Evolutionary conservation across 352 stramenopile species (phyloP), one percentile per base, ranked within the genome.

Genomic region (Globisporangium spiculum): DNA sequence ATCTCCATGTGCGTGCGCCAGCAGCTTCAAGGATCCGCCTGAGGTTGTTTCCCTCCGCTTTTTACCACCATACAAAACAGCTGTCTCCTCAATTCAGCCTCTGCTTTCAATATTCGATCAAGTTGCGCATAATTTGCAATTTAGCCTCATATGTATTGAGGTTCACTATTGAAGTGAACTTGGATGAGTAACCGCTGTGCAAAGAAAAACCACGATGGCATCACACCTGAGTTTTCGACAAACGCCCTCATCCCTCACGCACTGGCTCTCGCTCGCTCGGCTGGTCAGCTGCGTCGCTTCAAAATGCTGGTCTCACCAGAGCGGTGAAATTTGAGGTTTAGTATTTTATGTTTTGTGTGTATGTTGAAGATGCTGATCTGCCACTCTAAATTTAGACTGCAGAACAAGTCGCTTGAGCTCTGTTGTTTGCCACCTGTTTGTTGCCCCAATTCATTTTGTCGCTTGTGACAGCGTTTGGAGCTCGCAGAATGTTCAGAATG

Each of bases 141-240:
- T 32, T 32, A 32, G 30, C 30, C 30, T 32, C 4, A 4, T 32
- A 2, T 32, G 27, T 30, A 30, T 5, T 22, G 16, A 30, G 6
- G 16, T 5, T 1, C 1, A 24, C 4, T 59, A 59, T 22, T 59
- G 26, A 1, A 32, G 5, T 26, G 0, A 41, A 59, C 54, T 59
- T 59, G 10, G 24, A 2, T 16, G 54, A 41, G 26, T 36, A 16
- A 38, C 16, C 24, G 5, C 54, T 9, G 26, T 38, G 26, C 6
- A 4, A 59, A 38, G 12, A 9, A 50, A 50, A 20, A 50, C 41
- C 16, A 26, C 54, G 26, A 22, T 32, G n/a, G 53, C 53, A 59
- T 59, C 53, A 32, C 53, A 30, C 26, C 54, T 59, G 54, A 59
- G 50, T 59, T 59, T 59, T 34, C 54, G 26, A 20, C 53, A 59